Conservation (phyloP, 495 filamentous ascomycete genomes). For the Neurospora hispaniola region DNA sequence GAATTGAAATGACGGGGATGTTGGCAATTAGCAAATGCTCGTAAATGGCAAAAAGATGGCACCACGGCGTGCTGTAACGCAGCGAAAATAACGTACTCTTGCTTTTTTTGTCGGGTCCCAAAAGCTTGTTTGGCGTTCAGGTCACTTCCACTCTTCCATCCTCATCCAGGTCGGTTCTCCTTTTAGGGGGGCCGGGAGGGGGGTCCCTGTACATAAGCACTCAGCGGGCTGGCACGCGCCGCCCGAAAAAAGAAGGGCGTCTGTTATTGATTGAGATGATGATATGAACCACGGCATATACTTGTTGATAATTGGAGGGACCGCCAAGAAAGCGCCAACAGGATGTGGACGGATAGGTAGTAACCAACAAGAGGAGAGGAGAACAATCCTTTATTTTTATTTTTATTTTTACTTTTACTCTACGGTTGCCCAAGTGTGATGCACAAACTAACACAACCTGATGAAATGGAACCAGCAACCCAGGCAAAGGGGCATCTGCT, state of each 20-base stretch:
- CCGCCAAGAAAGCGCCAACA: neutral
- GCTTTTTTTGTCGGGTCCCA: neutral
- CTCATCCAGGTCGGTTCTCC: neutral
- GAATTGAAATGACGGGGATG: constrained; percentile 4
- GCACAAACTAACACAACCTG: neutral
- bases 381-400: too few species aligned
- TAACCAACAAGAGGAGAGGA: neutral
- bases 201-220: neutral
- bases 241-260: neutral
- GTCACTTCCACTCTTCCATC: neutral
- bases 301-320: neutral
- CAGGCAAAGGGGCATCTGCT: neutral
- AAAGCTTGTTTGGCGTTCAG: neutral
- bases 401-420: neutral
- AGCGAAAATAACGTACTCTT: neutral
- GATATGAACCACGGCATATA: neutral
- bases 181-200: neutral
- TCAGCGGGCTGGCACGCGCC: neutral
- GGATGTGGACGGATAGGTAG: neutral
- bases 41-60: neutral
- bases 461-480: neutral
- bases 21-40: neutral
- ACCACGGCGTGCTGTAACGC: neutral
- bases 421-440: neutral
- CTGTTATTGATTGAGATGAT: neutral